These are phyloP conservation scores for Aspergillus carbonarius DNA, from an alignment of 2,329 filamentous ascomycete genomes.

Conservation along the genomic window DNA sequence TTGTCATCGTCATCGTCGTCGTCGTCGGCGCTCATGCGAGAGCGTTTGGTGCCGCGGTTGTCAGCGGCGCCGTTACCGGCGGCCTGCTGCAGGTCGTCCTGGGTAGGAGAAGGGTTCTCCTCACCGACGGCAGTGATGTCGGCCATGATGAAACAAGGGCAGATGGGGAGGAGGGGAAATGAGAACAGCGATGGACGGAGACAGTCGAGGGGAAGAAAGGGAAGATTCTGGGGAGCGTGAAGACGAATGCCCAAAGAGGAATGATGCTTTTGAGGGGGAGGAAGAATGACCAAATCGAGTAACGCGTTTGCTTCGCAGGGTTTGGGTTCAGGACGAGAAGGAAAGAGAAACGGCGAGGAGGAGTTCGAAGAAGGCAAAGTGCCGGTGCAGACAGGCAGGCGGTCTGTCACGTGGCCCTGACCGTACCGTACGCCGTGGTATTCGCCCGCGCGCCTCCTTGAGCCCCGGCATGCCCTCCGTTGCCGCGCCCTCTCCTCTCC, in stretches of 20 bases:
- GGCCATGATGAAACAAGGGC: slow-evolving; percentile 58
- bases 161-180: slow-evolving; percentile 8
- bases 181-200: slow-evolving; percentile 12
- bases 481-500: no score
- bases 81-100: slow-evolving; percentile 63
- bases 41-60: slow-evolving; percentile 83
- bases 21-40: slow-evolving; percentile 79
- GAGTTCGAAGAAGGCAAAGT: slow-evolving; percentile 39
- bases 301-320: slow-evolving; percentile 47
- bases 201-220: slow-evolving; percentile 14
- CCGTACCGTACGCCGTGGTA: not conserved
- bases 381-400: slow-evolving; percentile 28
- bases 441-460: not conserved
- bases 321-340: slow-evolving; percentile 41
- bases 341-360: slow-evolving; percentile 30
- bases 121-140: slow-evolving; percentile 78
- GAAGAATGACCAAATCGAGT: slow-evolving; percentile 48
- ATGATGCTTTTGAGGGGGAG: slow-evolving; percentile 42
- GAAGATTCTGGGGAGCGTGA: slow-evolving; percentile 20
- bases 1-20: slow-evolving; percentile 98
- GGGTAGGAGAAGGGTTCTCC: slow-evolving; percentile 70
- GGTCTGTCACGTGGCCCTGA: slow-evolving; percentile 31
- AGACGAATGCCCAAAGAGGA: slow-evolving; percentile 44
- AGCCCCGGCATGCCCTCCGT: no score
- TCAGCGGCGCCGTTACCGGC: slow-evolving; percentile 71